Percentiles rank a stretch among this genome's conserved stretches.
These are phyloP conservation scores for Apiospora marii DNA, from an alignment of 2,329 filamentous ascomycete species.

Conservation along the genomic window DNA sequence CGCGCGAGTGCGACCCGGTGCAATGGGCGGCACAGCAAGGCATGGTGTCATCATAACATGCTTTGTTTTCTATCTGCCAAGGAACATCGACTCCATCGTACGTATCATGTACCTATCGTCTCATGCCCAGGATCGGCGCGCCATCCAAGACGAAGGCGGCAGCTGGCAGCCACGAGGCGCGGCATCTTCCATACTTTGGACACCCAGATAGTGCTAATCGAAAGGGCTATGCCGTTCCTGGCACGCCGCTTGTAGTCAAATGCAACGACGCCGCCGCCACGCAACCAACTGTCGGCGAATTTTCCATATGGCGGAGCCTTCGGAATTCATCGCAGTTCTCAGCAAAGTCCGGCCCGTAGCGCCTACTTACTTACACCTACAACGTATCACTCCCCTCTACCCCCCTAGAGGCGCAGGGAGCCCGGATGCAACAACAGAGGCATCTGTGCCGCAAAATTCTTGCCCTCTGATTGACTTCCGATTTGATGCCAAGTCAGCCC, in stretches of 20 bases:
- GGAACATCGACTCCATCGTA: neutral
- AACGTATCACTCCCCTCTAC: neutral
- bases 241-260: neutral
- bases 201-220: neutral
- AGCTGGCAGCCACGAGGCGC: neutral
- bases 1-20: neutral
- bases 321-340: neutral
- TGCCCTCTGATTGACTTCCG: neutral
- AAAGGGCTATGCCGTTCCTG: neutral
- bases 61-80: neutral
- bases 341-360: neutral
- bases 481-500: neutral
- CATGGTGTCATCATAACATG: neutral
- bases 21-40: neutral
- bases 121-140: neutral
- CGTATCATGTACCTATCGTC: neutral
- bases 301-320: neutral
- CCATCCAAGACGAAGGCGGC: neutral
- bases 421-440: neutral
- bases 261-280: neutral
- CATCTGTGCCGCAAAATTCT: neutral
- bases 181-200: neutral
- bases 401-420: neutral
- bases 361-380: neutral
- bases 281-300: neutral